These are phyloP conservation scores for Metschnikowia anglica DNA, from an alignment of 805 yeast species.

Conservation along the genomic window DNA sequence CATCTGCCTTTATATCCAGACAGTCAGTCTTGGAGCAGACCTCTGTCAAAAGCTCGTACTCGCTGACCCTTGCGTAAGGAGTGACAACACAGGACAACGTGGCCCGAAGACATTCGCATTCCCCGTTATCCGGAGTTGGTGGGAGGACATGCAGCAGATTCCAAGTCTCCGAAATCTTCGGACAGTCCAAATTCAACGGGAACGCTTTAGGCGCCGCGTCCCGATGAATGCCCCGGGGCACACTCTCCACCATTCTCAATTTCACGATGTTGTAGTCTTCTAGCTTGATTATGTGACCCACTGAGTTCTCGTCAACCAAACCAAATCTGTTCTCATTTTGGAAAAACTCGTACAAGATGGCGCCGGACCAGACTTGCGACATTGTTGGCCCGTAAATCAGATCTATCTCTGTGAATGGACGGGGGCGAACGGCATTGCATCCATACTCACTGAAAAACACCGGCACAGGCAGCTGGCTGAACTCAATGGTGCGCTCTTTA, in stretches of 20 bases:
- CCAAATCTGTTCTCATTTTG: conserved; percentile 38
- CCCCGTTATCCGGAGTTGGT: conserved; percentile 39
- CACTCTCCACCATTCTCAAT: conserved; percentile 22
- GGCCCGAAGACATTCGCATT: conserved; percentile 46
- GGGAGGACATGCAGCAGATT: conserved; percentile 30
- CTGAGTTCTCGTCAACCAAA: conserved; percentile 28
- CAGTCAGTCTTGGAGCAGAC: conserved; percentile 42
- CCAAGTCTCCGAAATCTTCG: conserved; percentile 13
- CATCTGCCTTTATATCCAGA: conserved; percentile 36
- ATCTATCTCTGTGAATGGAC: conserved; percentile 42
- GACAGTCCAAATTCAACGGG: conserved; percentile 8
- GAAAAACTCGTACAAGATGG: conserved; percentile 38
- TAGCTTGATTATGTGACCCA: conserved; percentile 28
- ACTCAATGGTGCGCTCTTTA: conserved; percentile 34
- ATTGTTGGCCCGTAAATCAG: conserved; percentile 33
- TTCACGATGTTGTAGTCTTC: conserved; percentile 36
- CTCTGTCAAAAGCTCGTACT: conserved; percentile 25
- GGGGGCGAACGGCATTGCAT: conserved; percentile 35
- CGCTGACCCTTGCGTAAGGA: conserved; percentile 26
- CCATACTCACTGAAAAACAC: conserved; percentile 42
- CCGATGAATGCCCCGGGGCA: conserved; percentile 22
- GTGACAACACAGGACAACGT: conserved; percentile 38
- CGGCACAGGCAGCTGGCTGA: conserved; percentile 32
- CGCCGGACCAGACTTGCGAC: conserved; percentile 42
- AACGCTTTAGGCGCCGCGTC: conserved; percentile 1